Conservation (phyloP, 2,329 filamentous ascomycete genomes). For the Aspergillus persii region DNA sequence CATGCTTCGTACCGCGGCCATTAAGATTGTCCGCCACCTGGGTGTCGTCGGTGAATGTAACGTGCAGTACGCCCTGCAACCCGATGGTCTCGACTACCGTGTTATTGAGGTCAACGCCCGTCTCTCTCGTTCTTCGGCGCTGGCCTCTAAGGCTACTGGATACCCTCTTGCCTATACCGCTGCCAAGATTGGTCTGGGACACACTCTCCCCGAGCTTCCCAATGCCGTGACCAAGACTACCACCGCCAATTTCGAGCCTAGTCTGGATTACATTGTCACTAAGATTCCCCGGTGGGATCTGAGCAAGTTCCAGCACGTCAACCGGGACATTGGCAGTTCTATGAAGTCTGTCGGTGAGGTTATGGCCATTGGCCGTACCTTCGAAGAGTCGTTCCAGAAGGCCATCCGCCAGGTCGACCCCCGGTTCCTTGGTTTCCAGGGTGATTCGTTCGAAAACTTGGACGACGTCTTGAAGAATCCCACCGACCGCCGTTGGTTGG, state of each 20-base stretch:
- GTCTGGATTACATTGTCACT: slow-evolving; percentile 94
- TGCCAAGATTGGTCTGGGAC: slow-evolving; percentile 95
- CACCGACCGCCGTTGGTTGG: slow-evolving; percentile 94
- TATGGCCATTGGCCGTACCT: slow-evolving; percentile 98
- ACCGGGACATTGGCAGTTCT: slow-evolving; percentile 92
- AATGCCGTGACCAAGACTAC: slow-evolving; percentile 99
- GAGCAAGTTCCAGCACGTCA: slow-evolving; percentile 98
- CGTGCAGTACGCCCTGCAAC: slow-evolving; percentile 94
- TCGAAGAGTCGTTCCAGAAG: slow-evolving; percentile 99
- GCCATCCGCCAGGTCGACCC: slow-evolving; percentile 97
- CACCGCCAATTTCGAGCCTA: slow-evolving; percentile 97
- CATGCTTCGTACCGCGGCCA: slow-evolving; percentile 95
- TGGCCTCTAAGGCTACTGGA: slow-evolving; percentile 96
- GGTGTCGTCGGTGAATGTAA: slow-evolving; percentile 99
- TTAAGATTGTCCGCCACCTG: slow-evolving; percentile 96
- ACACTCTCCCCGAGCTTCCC: slow-evolving; percentile 90
- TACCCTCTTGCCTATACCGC: slow-evolving; percentile 97
- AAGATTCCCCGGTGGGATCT: slow-evolving; percentile 99
- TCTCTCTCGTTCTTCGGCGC: slow-evolving; percentile 92
- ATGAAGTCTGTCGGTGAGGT: slow-evolving; percentile 99
- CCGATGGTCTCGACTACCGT: slow-evolving; percentile 94
- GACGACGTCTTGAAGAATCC: slow-evolving; percentile 89
- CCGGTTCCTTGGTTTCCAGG: slow-evolving; percentile 87
- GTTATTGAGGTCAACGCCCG: slow-evolving; percentile 99
- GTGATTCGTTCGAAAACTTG: slow-evolving; percentile 88